phyloP scores from a whole-genome alignment of 176 grass and related monocot species.

The Otatea glauca region DNA sequence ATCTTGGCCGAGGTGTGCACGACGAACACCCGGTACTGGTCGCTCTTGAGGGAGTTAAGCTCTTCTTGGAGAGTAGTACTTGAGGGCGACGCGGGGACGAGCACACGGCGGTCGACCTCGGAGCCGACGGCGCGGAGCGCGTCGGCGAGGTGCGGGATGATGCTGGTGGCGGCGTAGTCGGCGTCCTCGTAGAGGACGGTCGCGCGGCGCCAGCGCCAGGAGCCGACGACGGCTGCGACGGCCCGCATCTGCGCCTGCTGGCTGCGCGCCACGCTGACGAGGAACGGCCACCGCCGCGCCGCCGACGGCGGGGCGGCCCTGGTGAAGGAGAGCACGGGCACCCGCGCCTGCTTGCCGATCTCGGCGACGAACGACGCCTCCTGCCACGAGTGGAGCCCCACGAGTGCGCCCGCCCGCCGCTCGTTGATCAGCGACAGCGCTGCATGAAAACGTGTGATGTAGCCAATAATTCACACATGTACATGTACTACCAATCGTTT shows the following conservation, averaged over 20 bases:
- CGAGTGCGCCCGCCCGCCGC: neutral
- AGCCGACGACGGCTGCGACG: neutral
- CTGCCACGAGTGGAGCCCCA: neutral
- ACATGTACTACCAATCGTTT: too few relatives aligned
- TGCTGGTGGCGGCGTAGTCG: neutral
- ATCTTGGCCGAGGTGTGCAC: neutral
- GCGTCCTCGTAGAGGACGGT: conserved; percentile 3
- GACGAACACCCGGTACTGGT: conserved; percentile 4
- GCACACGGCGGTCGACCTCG: neutral
- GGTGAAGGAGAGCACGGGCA: neutral
- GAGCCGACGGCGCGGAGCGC: neutral
- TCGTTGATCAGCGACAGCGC: conserved; percentile 26
- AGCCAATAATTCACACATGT: too few relatives aligned
- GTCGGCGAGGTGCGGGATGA: neutral
- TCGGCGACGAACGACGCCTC: conserved; percentile 4
- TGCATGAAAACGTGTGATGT: neutral
- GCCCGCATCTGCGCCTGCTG: neutral
- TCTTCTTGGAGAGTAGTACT: neutral
- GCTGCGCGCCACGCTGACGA: neutral
- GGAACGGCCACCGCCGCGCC: neutral
- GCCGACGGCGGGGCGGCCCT: neutral
- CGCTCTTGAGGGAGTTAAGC: neutral
- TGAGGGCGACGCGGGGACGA: neutral
- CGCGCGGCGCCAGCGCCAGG: neutral
- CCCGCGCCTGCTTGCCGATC: neutral